Evolutionary conservation across 2,329 filamentous ascomycete species (phyloP).

Genomic region (Bisporella sp.): DNA sequence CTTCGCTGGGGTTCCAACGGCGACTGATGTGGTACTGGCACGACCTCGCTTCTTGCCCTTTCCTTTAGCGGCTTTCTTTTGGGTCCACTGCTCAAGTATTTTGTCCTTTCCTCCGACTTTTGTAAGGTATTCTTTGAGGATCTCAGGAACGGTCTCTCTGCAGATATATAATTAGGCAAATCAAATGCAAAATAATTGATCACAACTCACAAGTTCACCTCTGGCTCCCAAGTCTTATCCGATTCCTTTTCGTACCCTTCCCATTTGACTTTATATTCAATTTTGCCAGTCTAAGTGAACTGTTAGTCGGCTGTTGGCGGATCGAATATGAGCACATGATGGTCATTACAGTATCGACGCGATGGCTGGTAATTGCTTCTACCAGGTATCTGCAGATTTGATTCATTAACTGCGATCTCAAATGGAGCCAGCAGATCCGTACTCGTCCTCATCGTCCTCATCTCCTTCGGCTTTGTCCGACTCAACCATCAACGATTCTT

Average conservation of each 20-base stretch:
- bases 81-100: slow-evolving; percentile 39
- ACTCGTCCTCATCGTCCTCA: slow-evolving; percentile 11
- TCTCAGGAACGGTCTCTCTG: slow-evolving; percentile 50
- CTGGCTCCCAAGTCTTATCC: slow-evolving; percentile 74
- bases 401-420: too few relatives aligned
- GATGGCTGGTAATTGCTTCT: slow-evolving; percentile 64
- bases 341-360: slow-evolving; percentile 31
- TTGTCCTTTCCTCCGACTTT: slow-evolving; percentile 55
- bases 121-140: slow-evolving; percentile 58
- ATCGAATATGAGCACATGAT: slow-evolving; percentile 27
- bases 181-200: not conserved
- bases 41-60: slow-evolving; percentile 52
- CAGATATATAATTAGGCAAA: not conserved
- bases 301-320: too few relatives aligned
- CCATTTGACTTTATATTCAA: slow-evolving; percentile 72
- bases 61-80: slow-evolving; percentile 33
- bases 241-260: slow-evolving; percentile 64
- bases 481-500: slow-evolving; percentile 13
- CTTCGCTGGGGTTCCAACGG: slow-evolving; percentile 20
- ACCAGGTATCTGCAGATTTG: slow-evolving; percentile 48
- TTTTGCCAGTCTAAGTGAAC: not conserved
- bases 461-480: slow-evolving; percentile 18
- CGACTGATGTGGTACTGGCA: slow-evolving; percentile 29
- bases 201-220: slow-evolving; percentile 56
- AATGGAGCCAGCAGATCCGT: too few relatives aligned